These are phyloP conservation scores for Agastache rugosa DNA, from an alignment of 257 asterid species.

Conservation along the genomic window DNA sequence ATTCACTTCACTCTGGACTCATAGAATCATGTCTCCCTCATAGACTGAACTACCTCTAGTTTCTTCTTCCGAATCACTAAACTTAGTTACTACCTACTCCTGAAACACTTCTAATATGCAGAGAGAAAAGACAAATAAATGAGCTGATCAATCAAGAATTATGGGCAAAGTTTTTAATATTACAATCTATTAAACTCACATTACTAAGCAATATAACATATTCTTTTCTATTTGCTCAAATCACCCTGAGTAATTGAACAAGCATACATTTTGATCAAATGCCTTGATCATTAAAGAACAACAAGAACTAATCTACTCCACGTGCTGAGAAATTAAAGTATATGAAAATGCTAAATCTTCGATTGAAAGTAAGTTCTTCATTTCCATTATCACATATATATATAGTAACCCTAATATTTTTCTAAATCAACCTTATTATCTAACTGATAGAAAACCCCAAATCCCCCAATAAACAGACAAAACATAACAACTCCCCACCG, in stretches of 20 bases:
- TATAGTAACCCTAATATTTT: background rate
- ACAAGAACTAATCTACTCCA: background rate
- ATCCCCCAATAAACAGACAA: slow-evolving; percentile 20
- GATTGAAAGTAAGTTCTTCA: slow-evolving; percentile 15
- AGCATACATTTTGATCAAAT: background rate
- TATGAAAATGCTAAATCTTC: background rate
- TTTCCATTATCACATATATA: background rate
- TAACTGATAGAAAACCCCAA: slow-evolving; percentile 3
- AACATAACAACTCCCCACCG: background rate
- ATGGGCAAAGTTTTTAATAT: background rate
- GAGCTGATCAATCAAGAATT: slow-evolving; percentile 4
- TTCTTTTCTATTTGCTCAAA: background rate
- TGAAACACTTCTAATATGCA: slow-evolving; percentile 3
- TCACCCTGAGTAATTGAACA: background rate
- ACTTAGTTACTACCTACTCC: background rate
- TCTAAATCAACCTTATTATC: background rate
- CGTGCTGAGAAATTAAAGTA: slow-evolving; percentile 2
- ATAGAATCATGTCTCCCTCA: background rate
- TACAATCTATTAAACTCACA: slow-evolving; percentile 13
- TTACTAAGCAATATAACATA: background rate
- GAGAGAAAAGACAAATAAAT: background rate
- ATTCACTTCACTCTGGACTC: background rate
- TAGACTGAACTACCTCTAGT: background rate
- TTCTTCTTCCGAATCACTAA: slow-evolving; percentile 16
- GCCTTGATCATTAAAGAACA: background rate